Evolutionary conservation across 495 filamentous ascomycete genomes (phyloP).

Genomic region (Penicillium bovifimosum): DNA sequence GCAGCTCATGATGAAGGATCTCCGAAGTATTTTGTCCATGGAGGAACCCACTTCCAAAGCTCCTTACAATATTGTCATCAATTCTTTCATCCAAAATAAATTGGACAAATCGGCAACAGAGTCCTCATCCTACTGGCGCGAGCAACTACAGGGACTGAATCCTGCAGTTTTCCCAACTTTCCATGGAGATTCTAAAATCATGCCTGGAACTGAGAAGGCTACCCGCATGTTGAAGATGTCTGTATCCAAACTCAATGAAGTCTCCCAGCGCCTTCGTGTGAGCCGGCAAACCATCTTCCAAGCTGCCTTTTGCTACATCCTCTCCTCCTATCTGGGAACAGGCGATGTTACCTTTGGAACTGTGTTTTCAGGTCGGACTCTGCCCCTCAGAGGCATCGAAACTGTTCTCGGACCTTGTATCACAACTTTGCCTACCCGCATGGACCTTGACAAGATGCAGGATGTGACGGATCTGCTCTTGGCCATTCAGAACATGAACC

Average conservation of each 20-base stretch:
- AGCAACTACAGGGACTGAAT: slow-evolving; percentile 42
- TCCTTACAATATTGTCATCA: slow-evolving; percentile 26
- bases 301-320: slow-evolving; percentile 57
- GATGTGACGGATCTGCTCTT: slow-evolving; percentile 53
- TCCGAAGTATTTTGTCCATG: slow-evolving; percentile 37
- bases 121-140: slow-evolving; percentile 61
- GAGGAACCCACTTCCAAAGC: slow-evolving; percentile 9
- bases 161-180: slow-evolving; percentile 29
- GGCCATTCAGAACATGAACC: slow-evolving; percentile 54
- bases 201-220: slow-evolving; percentile 19
- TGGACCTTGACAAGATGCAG: slow-evolving; percentile 39
- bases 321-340: slow-evolving; percentile 53
- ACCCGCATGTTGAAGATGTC: slow-evolving; percentile 28
- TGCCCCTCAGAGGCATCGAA: slow-evolving; percentile 61
- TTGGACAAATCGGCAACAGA: slow-evolving; percentile 33
- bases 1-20: slow-evolving; percentile 62
- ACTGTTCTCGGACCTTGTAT: slow-evolving; percentile 69
- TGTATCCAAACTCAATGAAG: slow-evolving; percentile 23
- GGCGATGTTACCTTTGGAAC: slow-evolving; percentile 64
- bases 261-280: slow-evolving; percentile 25
- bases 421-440: slow-evolving; percentile 59
- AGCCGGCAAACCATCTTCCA: slow-evolving; percentile 60
- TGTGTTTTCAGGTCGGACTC: slow-evolving; percentile 68
- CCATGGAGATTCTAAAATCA: slow-evolving; percentile 10
- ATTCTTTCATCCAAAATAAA: slow-evolving; percentile 33